Evolutionary conservation across 352 stramenopile species (phyloP).

Genomic region (Globisporangium nodosum): DNA sequence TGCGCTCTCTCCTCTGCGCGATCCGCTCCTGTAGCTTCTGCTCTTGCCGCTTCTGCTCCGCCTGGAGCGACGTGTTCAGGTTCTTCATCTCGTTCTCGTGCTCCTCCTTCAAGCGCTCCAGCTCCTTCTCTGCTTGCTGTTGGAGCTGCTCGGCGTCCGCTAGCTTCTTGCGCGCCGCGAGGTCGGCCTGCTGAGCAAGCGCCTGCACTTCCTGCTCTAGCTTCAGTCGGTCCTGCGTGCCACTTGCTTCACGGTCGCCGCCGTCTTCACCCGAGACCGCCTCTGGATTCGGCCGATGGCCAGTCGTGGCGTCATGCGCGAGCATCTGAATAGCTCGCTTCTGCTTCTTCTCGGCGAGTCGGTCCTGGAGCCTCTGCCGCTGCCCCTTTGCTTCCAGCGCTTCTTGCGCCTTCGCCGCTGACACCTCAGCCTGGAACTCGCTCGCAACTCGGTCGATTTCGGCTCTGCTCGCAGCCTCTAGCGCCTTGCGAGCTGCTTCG

Average conservation of each 20-base stretch:
- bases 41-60: conserved; percentile 59
- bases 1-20: conserved; percentile 36
- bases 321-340: conserved; percentile 23
- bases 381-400: conserved; percentile 9
- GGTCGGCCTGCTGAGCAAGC: conserved; percentile 18
- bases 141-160: conserved; percentile 32
- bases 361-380: conserved; percentile 18
- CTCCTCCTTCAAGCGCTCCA: conserved; percentile 44
- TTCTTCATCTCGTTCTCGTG: conserved; percentile 49
- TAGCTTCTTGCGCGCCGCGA: conserved; percentile 24
- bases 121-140: conserved; percentile 43
- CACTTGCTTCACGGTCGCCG: conserved; percentile 15
- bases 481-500: conserved; percentile 20
- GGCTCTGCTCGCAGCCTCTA: conserved; percentile 19
- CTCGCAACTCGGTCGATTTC: conserved; percentile 25
- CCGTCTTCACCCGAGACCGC: neutral
- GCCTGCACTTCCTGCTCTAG: conserved; percentile 33
- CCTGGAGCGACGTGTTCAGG: conserved; percentile 36
- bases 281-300: neutral
- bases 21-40: conserved; percentile 64
- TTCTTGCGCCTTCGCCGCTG: conserved; percentile 2
- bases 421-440: conserved; percentile 17
- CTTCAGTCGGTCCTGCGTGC: conserved; percentile 28
- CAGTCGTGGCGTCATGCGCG: conserved; percentile 46
- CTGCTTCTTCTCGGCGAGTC: conserved; percentile 27